phyloP scores from a whole-genome alignment of 257 asterid species.

The Fraxinus americana region DNA sequence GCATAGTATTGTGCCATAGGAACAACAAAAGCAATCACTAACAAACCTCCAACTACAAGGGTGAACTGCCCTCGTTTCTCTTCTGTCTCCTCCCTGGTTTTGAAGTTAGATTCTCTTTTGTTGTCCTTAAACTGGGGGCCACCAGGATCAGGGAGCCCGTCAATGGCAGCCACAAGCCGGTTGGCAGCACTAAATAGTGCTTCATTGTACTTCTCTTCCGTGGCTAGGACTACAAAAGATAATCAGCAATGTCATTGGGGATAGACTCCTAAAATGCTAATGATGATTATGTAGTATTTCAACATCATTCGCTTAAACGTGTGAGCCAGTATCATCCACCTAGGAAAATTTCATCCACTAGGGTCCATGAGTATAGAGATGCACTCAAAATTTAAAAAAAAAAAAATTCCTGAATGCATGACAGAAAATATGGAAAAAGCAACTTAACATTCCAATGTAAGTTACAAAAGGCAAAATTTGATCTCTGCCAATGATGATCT shows the following conservation, averaged over 20 bases:
- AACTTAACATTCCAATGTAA: too few relatives aligned
- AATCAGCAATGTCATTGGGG: background rate
- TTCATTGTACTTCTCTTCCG: constrained; percentile 95
- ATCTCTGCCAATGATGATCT: too few relatives aligned
- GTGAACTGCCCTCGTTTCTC: constrained; percentile 96
- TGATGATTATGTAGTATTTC: background rate
- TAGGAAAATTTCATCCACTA: too few relatives aligned
- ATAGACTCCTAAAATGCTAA: background rate
- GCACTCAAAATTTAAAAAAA: too few relatives aligned
- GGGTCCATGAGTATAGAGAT: too few relatives aligned
- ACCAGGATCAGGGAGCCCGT: constrained; percentile 98
- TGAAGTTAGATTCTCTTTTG: constrained; percentile 94
- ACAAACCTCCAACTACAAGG: constrained; percentile 95
- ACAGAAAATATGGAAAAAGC: too few relatives aligned
- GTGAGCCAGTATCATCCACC: too few relatives aligned
- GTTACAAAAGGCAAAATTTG: too few relatives aligned
- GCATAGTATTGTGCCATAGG: constrained; percentile 99
- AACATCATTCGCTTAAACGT: background rate
- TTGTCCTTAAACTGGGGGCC: constrained; percentile 74
- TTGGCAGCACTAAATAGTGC: constrained; percentile 72
- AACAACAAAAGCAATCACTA: constrained; percentile 97
- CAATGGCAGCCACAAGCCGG: constrained; percentile 86
- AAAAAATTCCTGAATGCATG: too few relatives aligned
- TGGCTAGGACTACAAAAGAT: constrained; percentile 67
- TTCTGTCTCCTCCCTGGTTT: constrained; percentile 85